These are phyloP conservation scores for Linaria vulgaris DNA, from an alignment of 257 asterid species.

Conservation along the genomic window DNA sequence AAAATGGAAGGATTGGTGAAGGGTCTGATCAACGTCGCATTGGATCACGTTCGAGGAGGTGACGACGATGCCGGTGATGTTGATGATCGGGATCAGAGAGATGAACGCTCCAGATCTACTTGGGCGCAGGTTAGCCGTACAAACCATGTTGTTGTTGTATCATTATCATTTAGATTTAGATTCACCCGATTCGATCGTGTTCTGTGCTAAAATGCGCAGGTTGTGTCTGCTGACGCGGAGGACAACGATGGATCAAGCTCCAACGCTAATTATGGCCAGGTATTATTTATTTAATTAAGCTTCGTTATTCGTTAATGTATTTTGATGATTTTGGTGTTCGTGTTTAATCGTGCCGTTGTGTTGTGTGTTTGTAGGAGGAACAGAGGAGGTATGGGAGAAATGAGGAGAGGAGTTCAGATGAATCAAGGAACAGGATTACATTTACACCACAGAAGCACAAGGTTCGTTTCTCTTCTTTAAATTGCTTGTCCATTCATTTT, in stretches of 20 bases:
- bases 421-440: conserved; percentile 33
- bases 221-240: conserved; percentile 58
- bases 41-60: conserved; percentile 41
- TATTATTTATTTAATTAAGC: no score
- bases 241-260: conserved; percentile 29
- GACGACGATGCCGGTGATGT: conserved; percentile 21
- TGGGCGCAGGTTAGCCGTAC: conserved; percentile 99
- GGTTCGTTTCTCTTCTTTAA: conserved; percentile 23
- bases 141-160: no score
- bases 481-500: neutral
- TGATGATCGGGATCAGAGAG: conserved; percentile 28
- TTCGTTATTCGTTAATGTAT: neutral
- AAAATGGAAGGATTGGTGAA: conserved; percentile 80
- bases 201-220: conserved; percentile 45
- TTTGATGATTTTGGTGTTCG: neutral
- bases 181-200: no score
- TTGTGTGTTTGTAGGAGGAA: conserved; percentile 35
- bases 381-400: conserved; percentile 36
- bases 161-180: no score
- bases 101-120: conserved; percentile 69
- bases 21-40: conserved; percentile 54
- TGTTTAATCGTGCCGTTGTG: neutral
- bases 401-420: conserved; percentile 40
- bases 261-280: conserved; percentile 19
- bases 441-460: conserved; percentile 37